A percentile compares a stretch with the other conserved stretches of the same genome.
phyloP scores from a whole-genome alignment of 371 early-diverging fungal species.

The Apophysomyces elegans region DNA sequence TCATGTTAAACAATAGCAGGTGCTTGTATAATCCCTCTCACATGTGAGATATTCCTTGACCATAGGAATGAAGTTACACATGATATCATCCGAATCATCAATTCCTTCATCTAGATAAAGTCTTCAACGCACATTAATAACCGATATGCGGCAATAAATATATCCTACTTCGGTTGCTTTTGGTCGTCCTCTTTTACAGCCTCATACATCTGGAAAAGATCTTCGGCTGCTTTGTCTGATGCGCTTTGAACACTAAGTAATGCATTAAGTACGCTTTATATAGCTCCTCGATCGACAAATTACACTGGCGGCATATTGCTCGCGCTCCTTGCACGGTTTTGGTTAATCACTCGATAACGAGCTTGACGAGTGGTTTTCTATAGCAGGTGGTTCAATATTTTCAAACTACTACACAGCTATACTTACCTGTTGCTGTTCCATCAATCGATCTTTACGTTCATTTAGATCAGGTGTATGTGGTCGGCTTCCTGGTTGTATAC shows the following conservation, averaged over 20 bases:
- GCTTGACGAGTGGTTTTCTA: slow-evolving; percentile 53
- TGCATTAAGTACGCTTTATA: background rate
- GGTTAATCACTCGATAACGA: slow-evolving; percentile 63
- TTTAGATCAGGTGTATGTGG: slow-evolving; percentile 43
- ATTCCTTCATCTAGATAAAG: slow-evolving; percentile 40
- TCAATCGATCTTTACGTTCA: slow-evolving; percentile 42
- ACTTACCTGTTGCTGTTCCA: slow-evolving; percentile 38
- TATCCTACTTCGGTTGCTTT: slow-evolving; percentile 20
- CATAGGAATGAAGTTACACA: slow-evolving; percentile 77
- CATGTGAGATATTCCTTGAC: slow-evolving; percentile 71
- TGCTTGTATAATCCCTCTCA: slow-evolving; percentile 24
- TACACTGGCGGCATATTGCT: slow-evolving; percentile 35
- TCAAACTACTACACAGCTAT: background rate
- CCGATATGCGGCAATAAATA: background rate
- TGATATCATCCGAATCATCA: slow-evolving; percentile 60
- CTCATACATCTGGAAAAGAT: slow-evolving; percentile 68
- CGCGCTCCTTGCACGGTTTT: slow-evolving; percentile 46
- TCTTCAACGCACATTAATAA: slow-evolving; percentile 16
- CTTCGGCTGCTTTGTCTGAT: slow-evolving; percentile 38
- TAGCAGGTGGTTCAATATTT: background rate
- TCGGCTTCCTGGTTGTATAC: slow-evolving; percentile 47
- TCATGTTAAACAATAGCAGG: background rate
- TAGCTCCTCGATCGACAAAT: background rate
- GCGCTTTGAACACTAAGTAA: slow-evolving; percentile 41
- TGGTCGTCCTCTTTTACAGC: slow-evolving; percentile 66